A percentile compares a stretch with the other conserved stretches of the same genome.
These are phyloP conservation scores for Annulohypoxylon stygium DNA, from an alignment of 495 filamentous ascomycete species.

Conservation along the genomic window DNA sequence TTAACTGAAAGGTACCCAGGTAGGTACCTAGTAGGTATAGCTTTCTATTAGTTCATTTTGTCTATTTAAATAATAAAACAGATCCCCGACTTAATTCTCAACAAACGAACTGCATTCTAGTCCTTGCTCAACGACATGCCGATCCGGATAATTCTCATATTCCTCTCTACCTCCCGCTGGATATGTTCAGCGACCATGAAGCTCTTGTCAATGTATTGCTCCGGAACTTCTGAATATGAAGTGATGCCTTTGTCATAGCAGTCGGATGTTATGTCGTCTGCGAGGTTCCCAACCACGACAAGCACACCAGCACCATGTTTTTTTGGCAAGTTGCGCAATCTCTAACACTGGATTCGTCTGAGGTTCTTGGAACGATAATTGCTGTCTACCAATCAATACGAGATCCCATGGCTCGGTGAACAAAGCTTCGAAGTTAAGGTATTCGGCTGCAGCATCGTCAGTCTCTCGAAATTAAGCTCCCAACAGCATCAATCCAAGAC, in stretches of 20 bases:
- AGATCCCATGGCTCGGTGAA: conserved; percentile 7
- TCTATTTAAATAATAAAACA: neutral
- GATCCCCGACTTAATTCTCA: neutral
- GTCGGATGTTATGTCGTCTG: neutral
- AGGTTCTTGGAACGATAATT: neutral
- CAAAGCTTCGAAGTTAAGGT: neutral
- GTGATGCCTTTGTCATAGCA: neutral
- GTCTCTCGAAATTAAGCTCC: neutral
- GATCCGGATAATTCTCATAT: conserved; percentile 3
- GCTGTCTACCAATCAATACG: neutral
- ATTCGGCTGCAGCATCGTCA: neutral
- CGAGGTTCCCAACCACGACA: neutral
- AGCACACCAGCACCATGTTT: neutral
- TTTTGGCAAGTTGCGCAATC: conserved; percentile 1
- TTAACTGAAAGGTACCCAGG: too few species aligned
- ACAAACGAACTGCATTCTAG: neutral
- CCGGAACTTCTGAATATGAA: neutral
- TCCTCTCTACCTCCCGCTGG: neutral
- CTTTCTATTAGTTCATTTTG: neutral
- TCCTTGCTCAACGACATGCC: neutral
- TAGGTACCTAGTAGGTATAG: too few species aligned
- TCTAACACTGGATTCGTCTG: neutral
- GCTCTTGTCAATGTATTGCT: neutral
- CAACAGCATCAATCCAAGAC: conserved; percentile 3
- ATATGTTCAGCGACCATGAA: neutral